Evolutionary conservation across 768 basidiomycete genomes (phyloP), one percentile per base, ranked within the genome.

Genomic region (Heimioporus sp.): DNA sequence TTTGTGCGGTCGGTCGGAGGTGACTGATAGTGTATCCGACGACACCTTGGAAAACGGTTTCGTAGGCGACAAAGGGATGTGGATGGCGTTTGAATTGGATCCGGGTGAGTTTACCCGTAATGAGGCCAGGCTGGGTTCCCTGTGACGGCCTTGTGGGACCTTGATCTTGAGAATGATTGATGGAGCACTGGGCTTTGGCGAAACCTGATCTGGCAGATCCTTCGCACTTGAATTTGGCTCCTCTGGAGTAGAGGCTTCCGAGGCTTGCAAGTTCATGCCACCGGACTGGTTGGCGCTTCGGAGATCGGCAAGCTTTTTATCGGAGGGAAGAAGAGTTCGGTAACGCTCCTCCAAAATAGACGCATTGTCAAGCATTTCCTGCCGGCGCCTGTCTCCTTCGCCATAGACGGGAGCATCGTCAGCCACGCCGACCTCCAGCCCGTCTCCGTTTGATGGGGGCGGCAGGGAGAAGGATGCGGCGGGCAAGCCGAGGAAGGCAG

Each of bases 291-390:
- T 65, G 30, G 67, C 61, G 21, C 48, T 52, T 40, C 43, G 62
- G n/a, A 61, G 67, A 51, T 69, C 72, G 21, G 69, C 68, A 69
- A 66, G 65, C 54, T 74, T 72, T 56, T 76, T 73, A 50, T 87
- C 85, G 4, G 85, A 80, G 15, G 88, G 87, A 24, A 92, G 78
- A 39, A 92, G 76, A n/a, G 80, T 75, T 19, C 82, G 76, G 62
- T 90, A 92, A 40, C 90, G 83, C 51, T 82, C 81, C 60, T 91
- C 90, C 46, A 92, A 67, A 19, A 66, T 64, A 49, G 76, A 66
- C 13, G 90, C 90, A 13, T 82, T 76, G 46, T 83, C 80, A 8
- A 92, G 74, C 86, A 92, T 90, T 68, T 84, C 82, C 62, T 79
- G 73, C 49, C 84, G 75, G 36, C 90, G 79, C 54, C 86, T 75